phyloP scores from a whole-genome alignment of 176 grass and related monocot genomes.

The Poa pratensis region DNA sequence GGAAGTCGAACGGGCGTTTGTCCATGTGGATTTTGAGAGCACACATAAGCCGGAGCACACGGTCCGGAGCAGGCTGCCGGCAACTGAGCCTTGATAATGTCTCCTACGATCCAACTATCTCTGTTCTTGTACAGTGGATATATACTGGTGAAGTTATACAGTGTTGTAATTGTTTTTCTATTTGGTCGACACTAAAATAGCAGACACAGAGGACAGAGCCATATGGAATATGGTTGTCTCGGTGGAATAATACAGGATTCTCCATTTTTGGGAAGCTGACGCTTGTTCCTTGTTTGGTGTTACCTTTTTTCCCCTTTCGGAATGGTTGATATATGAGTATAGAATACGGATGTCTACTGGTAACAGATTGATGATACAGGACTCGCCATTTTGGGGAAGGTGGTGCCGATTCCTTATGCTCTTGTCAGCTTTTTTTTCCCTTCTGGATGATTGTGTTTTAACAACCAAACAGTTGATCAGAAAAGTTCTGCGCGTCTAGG shows the following conservation, averaged over 20 bases:
- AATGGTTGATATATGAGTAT: neutral
- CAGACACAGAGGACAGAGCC: neutral
- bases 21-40: conserved; percentile 91
- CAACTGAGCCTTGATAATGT: conserved; percentile 41
- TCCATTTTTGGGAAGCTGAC: neutral
- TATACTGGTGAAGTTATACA: neutral
- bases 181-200: neutral
- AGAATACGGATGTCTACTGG: neutral
- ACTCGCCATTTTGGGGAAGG: neutral
- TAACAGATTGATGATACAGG: neutral
- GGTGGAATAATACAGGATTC: neutral
- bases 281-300: neutral
- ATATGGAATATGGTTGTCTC: neutral
- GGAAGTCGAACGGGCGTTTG: conserved; percentile 78
- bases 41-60: conserved; percentile 81
- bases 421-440: neutral
- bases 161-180: neutral
- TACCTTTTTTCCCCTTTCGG: neutral
- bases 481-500: neutral
- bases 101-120: neutral
- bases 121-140: neutral
- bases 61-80: conserved; percentile 57
- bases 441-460: conserved; percentile 3
- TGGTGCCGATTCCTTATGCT: neutral
- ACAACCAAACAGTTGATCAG: neutral